These are phyloP conservation scores for Fusarium redolens DNA, from an alignment of 2,329 filamentous ascomycete species.

Conservation along the genomic window DNA sequence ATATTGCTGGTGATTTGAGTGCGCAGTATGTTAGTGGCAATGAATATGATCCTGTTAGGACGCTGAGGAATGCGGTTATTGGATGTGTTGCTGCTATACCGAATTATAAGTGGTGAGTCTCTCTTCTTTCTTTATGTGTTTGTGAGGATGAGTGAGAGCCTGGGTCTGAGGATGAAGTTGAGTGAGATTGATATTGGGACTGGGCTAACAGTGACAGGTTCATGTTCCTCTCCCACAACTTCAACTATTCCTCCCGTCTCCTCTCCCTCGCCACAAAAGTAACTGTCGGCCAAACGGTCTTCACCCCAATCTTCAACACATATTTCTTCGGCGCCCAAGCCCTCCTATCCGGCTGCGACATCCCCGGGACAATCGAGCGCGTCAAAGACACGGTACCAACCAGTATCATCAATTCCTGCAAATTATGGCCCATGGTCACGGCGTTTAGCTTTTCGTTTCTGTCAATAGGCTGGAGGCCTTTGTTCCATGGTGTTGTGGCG, in stretches of 20 bases:
- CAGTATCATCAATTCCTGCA: conserved; percentile 82
- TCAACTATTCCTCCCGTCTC: conserved; percentile 82
- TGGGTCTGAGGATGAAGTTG: fast-evolving
- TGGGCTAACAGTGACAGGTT: conserved; percentile 63
- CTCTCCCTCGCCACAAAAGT: conserved; percentile 82
- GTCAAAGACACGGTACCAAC: conserved; percentile 80
- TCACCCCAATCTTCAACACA: conserved; percentile 84
- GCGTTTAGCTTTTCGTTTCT: conserved; percentile 90
- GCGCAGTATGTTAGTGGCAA: conserved; percentile 76
- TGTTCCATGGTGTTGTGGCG: conserved; percentile 83
- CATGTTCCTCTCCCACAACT: conserved; percentile 80
- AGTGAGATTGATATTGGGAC: not conserved
- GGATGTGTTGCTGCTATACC: conserved; percentile 80
- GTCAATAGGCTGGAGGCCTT: conserved; percentile 79
- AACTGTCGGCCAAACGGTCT: conserved; percentile 79
- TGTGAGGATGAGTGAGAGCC: not conserved
- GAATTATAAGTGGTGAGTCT: conserved; percentile 79
- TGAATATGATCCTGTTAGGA: conserved; percentile 76
- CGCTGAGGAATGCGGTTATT: conserved; percentile 77
- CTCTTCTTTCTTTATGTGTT: not conserved
- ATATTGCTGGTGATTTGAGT: conserved; percentile 79
- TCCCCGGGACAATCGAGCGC: conserved; percentile 74
- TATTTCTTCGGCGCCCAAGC: conserved; percentile 88
- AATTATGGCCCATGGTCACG: conserved; percentile 89
- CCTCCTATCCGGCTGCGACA: conserved; percentile 74